These are phyloP conservation scores for Trametes sp. DNA, from an alignment of 1,284 basidiomycete species.

Conservation along the genomic window DNA sequence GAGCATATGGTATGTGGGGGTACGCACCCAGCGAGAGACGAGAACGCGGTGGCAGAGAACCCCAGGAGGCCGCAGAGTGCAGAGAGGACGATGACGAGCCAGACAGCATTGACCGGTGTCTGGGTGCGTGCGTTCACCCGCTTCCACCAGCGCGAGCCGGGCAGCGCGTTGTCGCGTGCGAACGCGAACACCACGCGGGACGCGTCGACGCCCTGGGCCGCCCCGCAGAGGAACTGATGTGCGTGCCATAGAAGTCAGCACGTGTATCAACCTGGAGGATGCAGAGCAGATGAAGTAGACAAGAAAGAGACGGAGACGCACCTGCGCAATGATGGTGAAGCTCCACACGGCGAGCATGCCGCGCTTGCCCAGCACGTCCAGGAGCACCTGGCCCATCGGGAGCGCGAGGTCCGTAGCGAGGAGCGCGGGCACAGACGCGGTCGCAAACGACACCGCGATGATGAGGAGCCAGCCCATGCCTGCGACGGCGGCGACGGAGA, in stretches of 20 bases:
- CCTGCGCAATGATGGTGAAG: conserved; percentile 73
- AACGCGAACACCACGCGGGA: conserved; percentile 79
- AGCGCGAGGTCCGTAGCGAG: conserved; percentile 59
- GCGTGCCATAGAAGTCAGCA: no score
- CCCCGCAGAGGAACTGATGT: conserved; percentile 78
- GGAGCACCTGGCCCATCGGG: conserved; percentile 74
- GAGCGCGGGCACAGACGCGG: conserved; percentile 58
- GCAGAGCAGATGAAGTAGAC: background rate
- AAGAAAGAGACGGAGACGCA: conserved; percentile 30
- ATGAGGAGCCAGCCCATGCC: conserved; percentile 66
- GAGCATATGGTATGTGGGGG: background rate
- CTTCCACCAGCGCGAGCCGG: conserved; percentile 73
- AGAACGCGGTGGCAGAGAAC: conserved; percentile 66
- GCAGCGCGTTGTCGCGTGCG: conserved; percentile 74
- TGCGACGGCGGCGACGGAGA: conserved; percentile 63
- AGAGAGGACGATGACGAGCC: conserved; percentile 67
- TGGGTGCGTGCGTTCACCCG: conserved; percentile 61
- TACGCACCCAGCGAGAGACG: conserved; percentile 67
- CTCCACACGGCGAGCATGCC: conserved; percentile 78
- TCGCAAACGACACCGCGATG: conserved; percentile 70
- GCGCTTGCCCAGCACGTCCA: conserved; percentile 68
- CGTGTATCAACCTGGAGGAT: background rate
- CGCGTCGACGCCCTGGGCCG: conserved; percentile 76
- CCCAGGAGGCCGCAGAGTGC: conserved; percentile 69
- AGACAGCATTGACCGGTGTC: conserved; percentile 77